Evolutionary conservation across 2,329 filamentous ascomycete species (phyloP).

Genomic region (Microdochium bolleyi): DNA sequence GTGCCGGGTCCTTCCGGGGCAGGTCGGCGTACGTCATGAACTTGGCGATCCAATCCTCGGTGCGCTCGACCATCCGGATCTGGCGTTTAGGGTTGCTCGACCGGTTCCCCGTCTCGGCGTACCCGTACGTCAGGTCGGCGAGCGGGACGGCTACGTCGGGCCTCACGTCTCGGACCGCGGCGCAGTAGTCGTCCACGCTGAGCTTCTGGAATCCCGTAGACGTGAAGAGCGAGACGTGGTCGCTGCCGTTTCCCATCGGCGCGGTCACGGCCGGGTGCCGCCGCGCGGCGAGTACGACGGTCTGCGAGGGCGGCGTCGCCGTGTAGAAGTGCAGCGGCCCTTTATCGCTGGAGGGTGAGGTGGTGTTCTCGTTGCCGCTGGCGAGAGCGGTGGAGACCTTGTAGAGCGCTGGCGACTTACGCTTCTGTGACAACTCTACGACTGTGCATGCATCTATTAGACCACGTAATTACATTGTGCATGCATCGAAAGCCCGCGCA

Average conservation of each 20-base stretch:
- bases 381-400: neutral
- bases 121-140: constrained; percentile 60
- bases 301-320: constrained; percentile 54
- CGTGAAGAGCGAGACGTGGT: constrained; percentile 69
- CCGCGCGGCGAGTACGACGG: constrained; percentile 70
- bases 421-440: constrained; percentile 37
- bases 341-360: constrained; percentile 20
- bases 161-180: constrained; percentile 53
- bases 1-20: neutral
- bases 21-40: constrained; percentile 39
- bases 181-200: constrained; percentile 59
- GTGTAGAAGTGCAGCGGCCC: constrained; percentile 70
- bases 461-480: too few relatives aligned
- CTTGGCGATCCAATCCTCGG: constrained; percentile 71
- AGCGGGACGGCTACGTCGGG: constrained; percentile 77
- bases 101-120: constrained; percentile 16
- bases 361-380: neutral
- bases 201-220: constrained; percentile 77
- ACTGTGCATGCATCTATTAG: too few relatives aligned
- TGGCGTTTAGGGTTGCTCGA: constrained; percentile 62
- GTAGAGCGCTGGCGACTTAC: constrained; percentile 31
- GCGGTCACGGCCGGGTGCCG: constrained; percentile 67
- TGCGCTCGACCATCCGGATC: constrained; percentile 78
- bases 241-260: constrained; percentile 63
- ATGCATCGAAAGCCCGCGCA: too few relatives aligned